Evolutionary conservation across 768 basidiomycete genomes (phyloP).

Genomic region (Tricholoma flavovirens): DNA sequence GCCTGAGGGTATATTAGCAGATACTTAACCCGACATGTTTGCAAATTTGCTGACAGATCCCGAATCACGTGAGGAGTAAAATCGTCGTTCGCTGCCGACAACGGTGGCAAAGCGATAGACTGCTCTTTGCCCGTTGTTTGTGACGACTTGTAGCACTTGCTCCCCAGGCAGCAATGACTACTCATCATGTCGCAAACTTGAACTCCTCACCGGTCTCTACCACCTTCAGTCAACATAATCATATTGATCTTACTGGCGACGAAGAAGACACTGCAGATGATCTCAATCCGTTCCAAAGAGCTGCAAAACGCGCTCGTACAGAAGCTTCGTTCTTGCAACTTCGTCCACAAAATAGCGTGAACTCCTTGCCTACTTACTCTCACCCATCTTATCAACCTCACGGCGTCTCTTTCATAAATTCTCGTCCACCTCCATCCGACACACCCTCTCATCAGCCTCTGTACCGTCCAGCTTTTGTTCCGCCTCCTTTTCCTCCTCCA

Average conservation of each 20-base stretch:
- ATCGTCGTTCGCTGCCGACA: not conserved
- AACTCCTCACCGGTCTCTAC: not conserved
- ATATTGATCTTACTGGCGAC: conserved; percentile 67
- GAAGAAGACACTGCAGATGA: conserved; percentile 48
- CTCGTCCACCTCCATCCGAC: conserved; percentile 12
- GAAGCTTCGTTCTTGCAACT: conserved; percentile 20
- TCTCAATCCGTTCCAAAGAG: conserved; percentile 27
- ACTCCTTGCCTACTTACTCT: conserved; percentile 9
- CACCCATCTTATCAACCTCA: conserved; percentile 21
- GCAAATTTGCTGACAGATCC: not conserved
- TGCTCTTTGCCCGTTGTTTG: not conserved
- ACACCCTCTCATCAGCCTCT: conserved; percentile 17
- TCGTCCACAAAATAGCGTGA: conserved; percentile 2
- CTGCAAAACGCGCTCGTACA: conserved; percentile 38
- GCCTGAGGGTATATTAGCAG: no score
- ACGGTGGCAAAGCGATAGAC: not conserved
- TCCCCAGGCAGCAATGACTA: not conserved
- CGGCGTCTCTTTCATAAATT: conserved; percentile 10
- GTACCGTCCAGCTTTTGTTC: conserved; percentile 47
- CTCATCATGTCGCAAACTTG: not conserved
- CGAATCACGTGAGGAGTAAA: not conserved
- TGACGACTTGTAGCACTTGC: not conserved
- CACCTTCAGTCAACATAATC: conserved; percentile 8
- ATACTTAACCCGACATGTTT: no score
- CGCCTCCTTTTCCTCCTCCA: conserved; percentile 20